Evolutionary conservation across 345 rosid genomes (phyloP), one percentile per base, ranked within the genome.

Genomic region (Bruguiera parviflora): DNA sequence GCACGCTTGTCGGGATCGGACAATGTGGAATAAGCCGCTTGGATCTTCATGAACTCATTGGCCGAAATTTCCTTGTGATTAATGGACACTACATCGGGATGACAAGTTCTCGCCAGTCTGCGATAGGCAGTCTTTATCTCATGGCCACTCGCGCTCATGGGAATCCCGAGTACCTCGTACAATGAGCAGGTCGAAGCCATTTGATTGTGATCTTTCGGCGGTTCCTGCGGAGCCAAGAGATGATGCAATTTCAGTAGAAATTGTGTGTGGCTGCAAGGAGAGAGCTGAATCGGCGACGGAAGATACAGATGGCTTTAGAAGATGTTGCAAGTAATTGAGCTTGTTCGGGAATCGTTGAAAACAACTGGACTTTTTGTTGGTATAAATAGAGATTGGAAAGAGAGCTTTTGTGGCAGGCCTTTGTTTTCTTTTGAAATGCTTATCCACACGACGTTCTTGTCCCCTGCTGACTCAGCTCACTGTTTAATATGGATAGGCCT

Each of bases 71-170:
- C 80, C 64, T 82, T 85, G 22, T 49, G 81, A 27, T 62, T 76
- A 29, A 78, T 8, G 0, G 84, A 71, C 31, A 84, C 89, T 24
- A 80, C 88, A 70, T 88, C 91, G 0, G 91, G 94, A 57, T 88
- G 91, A 64, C 79, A 77, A 4, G 64, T 74, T 66, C 91, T 80
- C 2, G 88, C 89, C 2, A 85, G 83, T 64, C 58, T 85, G 56
- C 89, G 51, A n/a, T 85, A 86, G 0, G 95, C 95, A 22, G 83
- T 78, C 67, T 82, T 85, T 64, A 87, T 77, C 53, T 89, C 88
- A 24, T 62, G 67, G 53, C 75, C 53, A 39, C 65, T 73, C 4
- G 95, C 87, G 29, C 74, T 65, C 59, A n/a, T 5, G 0, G 87
- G 67, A n/a, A 85, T 70, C 31, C 95, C 89, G 2, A 86, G 75